These are phyloP conservation scores for Urtica urens DNA, from an alignment of 306 rosid species.

Conservation along the genomic window DNA sequence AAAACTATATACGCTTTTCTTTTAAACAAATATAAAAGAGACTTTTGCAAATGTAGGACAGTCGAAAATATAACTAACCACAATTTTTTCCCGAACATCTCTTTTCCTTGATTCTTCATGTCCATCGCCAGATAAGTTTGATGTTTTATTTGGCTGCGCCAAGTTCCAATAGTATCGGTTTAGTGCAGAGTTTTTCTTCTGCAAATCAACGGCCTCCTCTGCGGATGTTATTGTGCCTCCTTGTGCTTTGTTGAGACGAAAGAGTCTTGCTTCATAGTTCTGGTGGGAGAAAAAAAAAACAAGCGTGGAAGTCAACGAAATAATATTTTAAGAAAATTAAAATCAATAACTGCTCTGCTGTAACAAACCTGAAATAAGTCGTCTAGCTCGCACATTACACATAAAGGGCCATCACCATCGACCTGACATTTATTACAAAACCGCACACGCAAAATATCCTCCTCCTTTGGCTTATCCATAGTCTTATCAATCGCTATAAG, in stretches of 20 bases:
- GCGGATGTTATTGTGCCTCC: conserved; percentile 74
- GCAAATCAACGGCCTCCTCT: conserved; percentile 83
- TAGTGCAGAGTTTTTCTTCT: conserved; percentile 59
- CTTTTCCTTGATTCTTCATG: conserved; percentile 53
- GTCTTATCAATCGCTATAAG: conserved; percentile 67
- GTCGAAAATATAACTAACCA: conserved; percentile 51
- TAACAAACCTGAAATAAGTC: conserved; percentile 66
- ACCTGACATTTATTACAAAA: conserved; percentile 71
- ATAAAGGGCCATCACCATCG: conserved; percentile 63
- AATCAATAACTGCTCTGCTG: conserved; percentile 19
- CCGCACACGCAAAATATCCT: conserved; percentile 72
- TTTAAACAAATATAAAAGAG: too few species aligned
- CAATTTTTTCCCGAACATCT: conserved; percentile 77
- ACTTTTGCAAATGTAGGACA: too few species aligned
- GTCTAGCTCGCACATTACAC: conserved; percentile 75
- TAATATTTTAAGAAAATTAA: conserved; percentile 1
- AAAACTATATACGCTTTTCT: too few species aligned
- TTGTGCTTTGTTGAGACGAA: conserved; percentile 52
- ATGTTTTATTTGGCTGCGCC: conserved; percentile 41
- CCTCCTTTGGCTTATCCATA: conserved; percentile 75
- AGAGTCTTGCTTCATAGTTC: conserved; percentile 87
- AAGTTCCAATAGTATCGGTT: conserved; percentile 70
- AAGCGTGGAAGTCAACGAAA: conserved; percentile 3
- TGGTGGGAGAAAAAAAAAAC: conserved; percentile 27
- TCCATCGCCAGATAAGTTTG: conserved; percentile 23